Evolutionary conservation across 1,284 basidiomycete genomes (phyloP), one percentile per base, ranked within the genome.

Genomic region (Apiotrichum montevideense): DNA sequence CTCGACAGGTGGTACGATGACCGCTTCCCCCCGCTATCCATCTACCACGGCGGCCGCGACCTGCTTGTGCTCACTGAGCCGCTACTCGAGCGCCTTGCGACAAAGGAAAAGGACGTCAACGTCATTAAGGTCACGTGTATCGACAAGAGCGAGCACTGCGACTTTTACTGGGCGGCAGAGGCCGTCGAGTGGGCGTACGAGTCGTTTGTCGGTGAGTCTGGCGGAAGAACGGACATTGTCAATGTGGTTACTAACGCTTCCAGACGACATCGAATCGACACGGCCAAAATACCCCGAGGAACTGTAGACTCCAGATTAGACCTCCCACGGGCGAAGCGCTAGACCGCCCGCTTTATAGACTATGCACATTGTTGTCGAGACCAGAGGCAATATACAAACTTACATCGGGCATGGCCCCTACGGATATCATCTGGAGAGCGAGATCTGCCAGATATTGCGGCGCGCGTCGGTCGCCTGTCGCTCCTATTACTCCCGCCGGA

Each of bases 171-270:
- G 80, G 80, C 81, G 2, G 81, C 81, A 1, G 82, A 84, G 66
- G 82, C 83, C 6, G 82, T 84, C 13, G 83, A 84, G 66, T 81
- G 82, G 78, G 81, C 80, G 56, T 80, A 78, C 63, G 63, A 69
- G 35, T 74, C 73, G 15, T 73, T 79, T 51, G 56, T 78, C 46
- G 73, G 77, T 76, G 53, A 62, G 71, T 71, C 10, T 32, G 8
- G 32, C 3, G 14, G 6, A 35, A 32, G 6, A 21, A 21, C 5
- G 13, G 3, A 7, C 29, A 10, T 2, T 3, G 39, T 14, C 13
- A 9, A 11, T 6, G 21, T 35, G 11, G 7, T 34, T 10, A 44
- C 52, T 51, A 39, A 52, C 40, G 21, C 21, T 9, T 3, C 3
- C 56, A 70, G 71, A 73, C 44, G 70, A 73, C 52, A 72, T 75